Evolutionary conservation across 805 yeast genomes (phyloP).

Genomic region (Danielia oregonensis): DNA sequence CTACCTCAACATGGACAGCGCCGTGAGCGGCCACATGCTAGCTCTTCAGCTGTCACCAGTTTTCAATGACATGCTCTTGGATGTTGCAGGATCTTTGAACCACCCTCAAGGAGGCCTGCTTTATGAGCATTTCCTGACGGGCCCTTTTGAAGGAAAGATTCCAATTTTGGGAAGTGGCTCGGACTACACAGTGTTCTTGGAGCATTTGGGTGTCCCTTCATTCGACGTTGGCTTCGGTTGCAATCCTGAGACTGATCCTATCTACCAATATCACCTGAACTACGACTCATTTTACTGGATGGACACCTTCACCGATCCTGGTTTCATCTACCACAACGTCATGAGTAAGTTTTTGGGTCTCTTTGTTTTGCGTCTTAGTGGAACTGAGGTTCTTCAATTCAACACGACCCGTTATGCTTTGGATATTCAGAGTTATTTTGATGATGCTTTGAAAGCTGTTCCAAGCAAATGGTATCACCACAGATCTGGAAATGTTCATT

Average conservation of each 20-base stretch:
- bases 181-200: conserved; percentile 9
- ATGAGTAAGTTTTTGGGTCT: conserved; percentile 53
- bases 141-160: conserved; percentile 3
- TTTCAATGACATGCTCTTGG: conserved; percentile 1
- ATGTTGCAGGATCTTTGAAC: conserved; percentile 1
- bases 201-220: conserved; percentile 9
- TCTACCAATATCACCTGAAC: conserved; percentile 74
- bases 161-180: conserved; percentile 7
- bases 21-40: conserved; percentile 6
- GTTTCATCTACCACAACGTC: conserved; percentile 54
- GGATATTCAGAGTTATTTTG: conserved; percentile 34
- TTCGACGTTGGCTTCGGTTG: conserved; percentile 50
- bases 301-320: conserved; percentile 59
- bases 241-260: conserved; percentile 43
- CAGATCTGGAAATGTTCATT: neutral
- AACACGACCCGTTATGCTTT: conserved; percentile 38
- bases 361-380: conserved; percentile 45
- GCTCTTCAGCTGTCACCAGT: conserved; percentile 3
- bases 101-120: conserved; percentile 8
- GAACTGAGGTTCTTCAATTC: conserved; percentile 43
- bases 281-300: conserved; percentile 75
- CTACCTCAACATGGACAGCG: conserved; percentile 6
- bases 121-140: conserved; percentile 3
- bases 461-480: conserved; percentile 6
- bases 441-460: conserved; percentile 14